A percentile compares a stretch with the other conserved stretches of the same genome.
Evolutionary conservation across 1,284 basidiomycete species (phyloP).

Genomic region (Cerrena zonata): DNA sequence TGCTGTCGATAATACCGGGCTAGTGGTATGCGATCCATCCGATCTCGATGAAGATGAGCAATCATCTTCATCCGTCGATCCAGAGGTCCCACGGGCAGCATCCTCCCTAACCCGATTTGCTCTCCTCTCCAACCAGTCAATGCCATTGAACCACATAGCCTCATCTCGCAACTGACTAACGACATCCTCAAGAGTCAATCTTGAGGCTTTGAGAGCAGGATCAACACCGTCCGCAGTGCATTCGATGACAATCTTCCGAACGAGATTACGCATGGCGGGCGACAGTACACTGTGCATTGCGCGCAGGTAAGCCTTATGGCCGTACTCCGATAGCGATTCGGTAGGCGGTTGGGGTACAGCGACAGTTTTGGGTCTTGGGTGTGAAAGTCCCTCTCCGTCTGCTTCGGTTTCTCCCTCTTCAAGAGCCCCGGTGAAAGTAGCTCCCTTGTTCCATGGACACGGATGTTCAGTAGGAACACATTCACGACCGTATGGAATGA

Average conservation of each 20-base stretch:
- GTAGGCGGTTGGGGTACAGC: conserved; percentile 48
- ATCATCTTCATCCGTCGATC: conserved; percentile 36
- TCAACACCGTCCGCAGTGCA: conserved; percentile 38
- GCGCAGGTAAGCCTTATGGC: conserved; percentile 49
- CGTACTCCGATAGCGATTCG: conserved; percentile 50
- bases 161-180: conserved; percentile 49
- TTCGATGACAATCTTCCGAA: conserved; percentile 58
- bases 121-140: conserved; percentile 54
- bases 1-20: conserved; percentile 67
- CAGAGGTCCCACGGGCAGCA: conserved; percentile 11
- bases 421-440: conserved; percentile 24
- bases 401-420: conserved; percentile 21
- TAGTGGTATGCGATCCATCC: conserved; percentile 53
- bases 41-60: conserved; percentile 43
- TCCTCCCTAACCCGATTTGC: conserved; percentile 30
- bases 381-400: conserved; percentile 31
- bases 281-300: conserved; percentile 53
- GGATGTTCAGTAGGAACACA: conserved; percentile 52
- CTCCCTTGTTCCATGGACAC: conserved; percentile 51
- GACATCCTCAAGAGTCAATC: conserved; percentile 59
- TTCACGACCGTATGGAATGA: conserved; percentile 35
- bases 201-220: conserved; percentile 41
- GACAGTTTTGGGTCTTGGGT: conserved; percentile 44
- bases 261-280: conserved; percentile 62
- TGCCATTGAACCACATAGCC: conserved; percentile 60